phyloP scores from a whole-genome alignment of 139 green algal genomes.

The Asterochloris erici region DNA sequence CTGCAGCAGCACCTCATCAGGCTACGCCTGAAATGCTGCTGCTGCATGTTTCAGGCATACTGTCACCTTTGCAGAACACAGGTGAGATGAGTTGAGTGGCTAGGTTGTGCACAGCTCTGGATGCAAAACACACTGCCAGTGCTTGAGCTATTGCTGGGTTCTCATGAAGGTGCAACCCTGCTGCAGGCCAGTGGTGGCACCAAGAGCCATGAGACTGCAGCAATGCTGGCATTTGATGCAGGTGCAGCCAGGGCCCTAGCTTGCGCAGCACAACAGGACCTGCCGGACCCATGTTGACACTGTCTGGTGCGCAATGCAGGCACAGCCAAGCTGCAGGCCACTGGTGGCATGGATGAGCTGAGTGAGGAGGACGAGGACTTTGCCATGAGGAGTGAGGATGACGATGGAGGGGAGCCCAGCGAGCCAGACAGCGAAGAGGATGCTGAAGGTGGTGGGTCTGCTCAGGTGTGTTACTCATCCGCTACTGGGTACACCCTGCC shows the following conservation, averaged over 20 bases:
- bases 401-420: conserved; percentile 57
- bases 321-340: conserved; percentile 20
- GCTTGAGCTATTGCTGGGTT: too few relatives aligned
- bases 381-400: conserved; percentile 36
- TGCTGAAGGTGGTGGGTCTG: neutral
- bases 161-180: too few relatives aligned
- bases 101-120: too few relatives aligned
- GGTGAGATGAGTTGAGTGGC: too few relatives aligned
- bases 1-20: too few relatives aligned
- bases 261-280: too few relatives aligned
- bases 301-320: conserved; percentile 11
- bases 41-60: too few relatives aligned
- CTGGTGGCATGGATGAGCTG: conserved; percentile 34
- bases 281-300: neutral
- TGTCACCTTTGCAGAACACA: too few relatives aligned
- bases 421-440: conserved; percentile 34
- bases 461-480: neutral
- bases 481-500: neutral
- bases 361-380: conserved; percentile 61
- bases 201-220: neutral
- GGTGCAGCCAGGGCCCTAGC: neutral
- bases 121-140: too few relatives aligned
- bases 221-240: neutral
- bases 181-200: neutral
- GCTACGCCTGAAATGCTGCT: too few relatives aligned